Base-by-base conservation (phyloP, 805 yeast genomes). In the Huiozyma sinensis region DNA sequence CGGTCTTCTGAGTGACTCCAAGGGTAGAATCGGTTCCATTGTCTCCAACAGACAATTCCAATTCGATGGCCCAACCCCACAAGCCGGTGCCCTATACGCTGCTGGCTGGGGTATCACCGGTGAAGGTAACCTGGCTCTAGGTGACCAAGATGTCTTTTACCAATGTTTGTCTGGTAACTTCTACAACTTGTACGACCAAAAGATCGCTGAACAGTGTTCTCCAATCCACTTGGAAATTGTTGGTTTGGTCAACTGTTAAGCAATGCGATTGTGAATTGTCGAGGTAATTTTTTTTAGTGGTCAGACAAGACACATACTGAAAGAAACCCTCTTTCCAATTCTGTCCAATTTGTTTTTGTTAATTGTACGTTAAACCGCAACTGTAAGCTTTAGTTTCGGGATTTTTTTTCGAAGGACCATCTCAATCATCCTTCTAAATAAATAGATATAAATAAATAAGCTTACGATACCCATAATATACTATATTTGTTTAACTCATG, bases 21-120 rank as follows among this genome's bases (percentile, higher is more conserved):
- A 65, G 46, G 80, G 79, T 39, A 75, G 85, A 71, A 64, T 79
- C 50, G 84, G 84, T 50, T 71, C 83, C 39, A 77, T 79, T 64
- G 84, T 79, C 50, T 73, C 83, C 40, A 79, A 78, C 76, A 71
- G 79, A 67, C 85, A 79, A 68, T 77, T 79, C 73, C 84, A 79
- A 67, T 79, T 78, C 57, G 83, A 79, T 59, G 83, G 83, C 54
- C 83, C 83, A 46, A 80, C 83, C 63, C 83, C 84, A 50, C 84
- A 79, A 69, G 81, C 79, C 29, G 81, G 80, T 58, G 65, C 80
- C 43, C 69, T 75, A 53, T 74, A 70, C 55, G 79, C 81, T 49
- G 73, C 73, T 39, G 81, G 81, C 49, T 74, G 79, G 81, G 67
- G 75, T 40, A 64, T 75, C 39, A 65, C 74, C 40, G 50, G 58